These are phyloP conservation scores for Tillandsia fasciculata DNA, from an alignment of 176 grass and related monocot genomes.

Conservation along the genomic window DNA sequence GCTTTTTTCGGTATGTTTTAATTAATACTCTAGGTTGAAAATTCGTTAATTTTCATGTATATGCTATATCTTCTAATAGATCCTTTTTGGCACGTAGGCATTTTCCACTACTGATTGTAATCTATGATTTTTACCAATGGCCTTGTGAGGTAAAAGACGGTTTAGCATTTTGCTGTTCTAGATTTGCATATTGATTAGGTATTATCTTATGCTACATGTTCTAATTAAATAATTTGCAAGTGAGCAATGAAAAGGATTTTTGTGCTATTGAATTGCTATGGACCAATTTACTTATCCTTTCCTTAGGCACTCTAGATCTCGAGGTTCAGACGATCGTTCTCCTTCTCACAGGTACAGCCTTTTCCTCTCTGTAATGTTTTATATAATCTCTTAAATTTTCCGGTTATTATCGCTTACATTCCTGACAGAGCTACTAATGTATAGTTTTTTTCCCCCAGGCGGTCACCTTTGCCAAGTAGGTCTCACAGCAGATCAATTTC, in stretches of 20 bases:
- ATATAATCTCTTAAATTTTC: not conserved
- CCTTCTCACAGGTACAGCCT: not conserved
- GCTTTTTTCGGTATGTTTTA: not conserved
- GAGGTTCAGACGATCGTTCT: slow-evolving; percentile 7
- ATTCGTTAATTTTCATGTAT: not conserved
- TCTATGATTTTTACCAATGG: slow-evolving; percentile 20
- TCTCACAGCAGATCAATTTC: slow-evolving; percentile 24
- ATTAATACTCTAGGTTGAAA: not conserved
- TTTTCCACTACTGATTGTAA: slow-evolving; percentile 28
- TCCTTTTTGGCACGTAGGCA: slow-evolving; percentile 18
- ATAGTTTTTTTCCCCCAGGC: slow-evolving; percentile 23
- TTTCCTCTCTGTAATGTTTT: not conserved
- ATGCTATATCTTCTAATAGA: slow-evolving; percentile 6
- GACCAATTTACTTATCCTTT: slow-evolving; percentile 4
- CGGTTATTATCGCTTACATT: not conserved
- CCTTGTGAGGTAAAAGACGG: slow-evolving; percentile 13
- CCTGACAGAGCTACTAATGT: not conserved
- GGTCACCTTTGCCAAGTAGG: slow-evolving; percentile 18
- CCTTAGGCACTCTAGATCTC: slow-evolving; percentile 8
- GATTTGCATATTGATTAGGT: slow-evolving; percentile 4
- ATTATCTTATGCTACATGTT: not conserved
- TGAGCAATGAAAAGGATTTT: not conserved
- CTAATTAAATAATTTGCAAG: not conserved
- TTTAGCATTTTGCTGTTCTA: slow-evolving; percentile 3
- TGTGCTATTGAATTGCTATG: not conserved